Conservation (phyloP, 352 stramenopile genomes). For the Saprolegnia diclina region DNA sequence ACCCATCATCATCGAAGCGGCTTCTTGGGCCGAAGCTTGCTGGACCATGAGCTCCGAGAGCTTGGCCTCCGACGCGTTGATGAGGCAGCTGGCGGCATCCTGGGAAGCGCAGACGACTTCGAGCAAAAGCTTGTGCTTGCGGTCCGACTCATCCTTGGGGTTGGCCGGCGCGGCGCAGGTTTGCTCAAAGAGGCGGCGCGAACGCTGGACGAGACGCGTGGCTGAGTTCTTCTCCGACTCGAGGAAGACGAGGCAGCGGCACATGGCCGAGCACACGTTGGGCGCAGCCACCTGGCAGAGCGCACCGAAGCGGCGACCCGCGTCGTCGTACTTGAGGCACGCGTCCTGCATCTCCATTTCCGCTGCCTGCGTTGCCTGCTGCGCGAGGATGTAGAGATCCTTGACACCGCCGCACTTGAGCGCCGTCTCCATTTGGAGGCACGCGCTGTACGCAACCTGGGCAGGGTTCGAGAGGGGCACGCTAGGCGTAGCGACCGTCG, state of each 20-base stretch:
- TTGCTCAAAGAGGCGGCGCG: constrained; percentile 24
- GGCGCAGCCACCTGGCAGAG: constrained; percentile 23
- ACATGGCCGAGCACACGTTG: constrained; percentile 24
- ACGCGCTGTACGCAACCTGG: constrained; percentile 22
- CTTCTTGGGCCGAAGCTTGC: constrained; percentile 25
- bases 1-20: constrained; percentile 22
- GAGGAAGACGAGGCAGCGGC: constrained; percentile 25
- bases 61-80: constrained; percentile 26
- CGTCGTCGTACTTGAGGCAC: constrained; percentile 27
- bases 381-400: constrained; percentile 19
- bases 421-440: constrained; percentile 27
- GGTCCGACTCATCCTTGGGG: background rate
- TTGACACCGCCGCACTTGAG: constrained; percentile 23
- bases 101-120: constrained; percentile 27
- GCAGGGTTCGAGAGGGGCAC: constrained; percentile 8
- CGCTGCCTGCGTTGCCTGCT: constrained; percentile 25
- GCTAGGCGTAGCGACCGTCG: background rate
- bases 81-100: constrained; percentile 24
- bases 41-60: constrained; percentile 28
- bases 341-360: constrained; percentile 27
- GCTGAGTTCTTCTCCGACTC: constrained; percentile 27
- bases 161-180: constrained; percentile 3
- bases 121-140: constrained; percentile 17
- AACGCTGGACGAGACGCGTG: constrained; percentile 21
- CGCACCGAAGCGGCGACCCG: constrained; percentile 23